phyloP scores from a whole-genome alignment of 1,284 basidiomycete species.

The Coniferiporia sulphurascens region DNA sequence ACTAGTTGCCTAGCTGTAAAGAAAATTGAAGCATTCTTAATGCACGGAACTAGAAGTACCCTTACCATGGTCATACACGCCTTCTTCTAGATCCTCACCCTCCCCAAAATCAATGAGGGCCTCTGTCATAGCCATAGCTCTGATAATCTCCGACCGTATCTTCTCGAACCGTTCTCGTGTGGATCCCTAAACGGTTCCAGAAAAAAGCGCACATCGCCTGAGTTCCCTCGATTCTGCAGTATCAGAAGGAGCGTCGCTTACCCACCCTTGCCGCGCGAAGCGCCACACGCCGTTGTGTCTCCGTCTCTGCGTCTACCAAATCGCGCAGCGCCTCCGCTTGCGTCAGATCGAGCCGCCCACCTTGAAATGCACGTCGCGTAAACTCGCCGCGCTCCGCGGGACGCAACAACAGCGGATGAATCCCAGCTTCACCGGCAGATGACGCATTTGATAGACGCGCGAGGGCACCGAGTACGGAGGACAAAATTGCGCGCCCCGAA shows the following conservation, averaged over 20 bases:
- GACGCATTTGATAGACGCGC: slow-evolving; percentile 28
- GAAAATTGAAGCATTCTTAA: neutral
- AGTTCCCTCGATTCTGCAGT: neutral
- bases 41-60: neutral
- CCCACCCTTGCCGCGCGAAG: slow-evolving; percentile 60
- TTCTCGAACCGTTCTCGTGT: slow-evolving; percentile 55
- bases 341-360: slow-evolving; percentile 76
- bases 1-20: slow-evolving; percentile 46
- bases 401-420: slow-evolving; percentile 46
- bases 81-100: slow-evolving; percentile 81
- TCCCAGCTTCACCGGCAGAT: neutral
- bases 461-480: slow-evolving; percentile 62
- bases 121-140: slow-evolving; percentile 73
- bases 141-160: slow-evolving; percentile 60
- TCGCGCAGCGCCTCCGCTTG: slow-evolving; percentile 83
- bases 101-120: slow-evolving; percentile 91
- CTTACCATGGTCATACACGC: slow-evolving; percentile 60
- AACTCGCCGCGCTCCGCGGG: slow-evolving; percentile 86
- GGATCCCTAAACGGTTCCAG: slow-evolving; percentile 43
- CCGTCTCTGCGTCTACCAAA: slow-evolving; percentile 82
- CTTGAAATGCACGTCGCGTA: slow-evolving; percentile 75
- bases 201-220: neutral
- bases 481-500: slow-evolving; percentile 77
- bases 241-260: slow-evolving; percentile 13
- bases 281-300: slow-evolving; percentile 71